Base-by-base conservation (phyloP, 2,329 filamentous ascomycete species). In the Exophiala sideris region DNA sequence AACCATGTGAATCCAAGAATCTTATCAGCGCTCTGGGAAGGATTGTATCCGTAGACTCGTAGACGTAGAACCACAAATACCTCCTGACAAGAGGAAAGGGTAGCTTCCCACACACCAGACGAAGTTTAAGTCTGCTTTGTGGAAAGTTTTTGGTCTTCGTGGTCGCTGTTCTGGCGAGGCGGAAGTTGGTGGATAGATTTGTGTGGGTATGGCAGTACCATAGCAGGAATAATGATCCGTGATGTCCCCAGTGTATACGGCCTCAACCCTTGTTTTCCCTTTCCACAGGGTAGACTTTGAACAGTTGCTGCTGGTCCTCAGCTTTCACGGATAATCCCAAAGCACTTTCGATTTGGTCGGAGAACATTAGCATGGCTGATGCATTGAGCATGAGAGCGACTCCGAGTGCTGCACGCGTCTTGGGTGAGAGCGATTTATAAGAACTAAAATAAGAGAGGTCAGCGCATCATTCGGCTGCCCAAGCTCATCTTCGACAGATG, bases 301-400 rank as follows among this genome's bases (percentile, higher is more conserved):
- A 48, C 14, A 56, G 42, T 45, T 54, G 50, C 34, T 53, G 35
- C 38, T 52, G 41, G 10, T 60, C 57, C 20, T 60, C 46, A 7
- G 52, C 36, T 14, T 52, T 52, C 6, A 60, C 38, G 16, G 59
- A 48, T 9, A 65, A 18, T 5, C 61, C 61, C 18, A 65, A 42
- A 11, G 56, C 52, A 12, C 47, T 56, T 53, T 65, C 63, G 24
- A 63, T 59, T 44, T 64, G 55, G 36, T 63, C 61, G 8, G 59
- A 61, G 45, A 64, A 62, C 10, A 58, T 18, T 9, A 65, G 52
- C 48, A 60, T 62, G 12, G 57, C 53, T 7, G 47, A 51, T 7
- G 63, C 63, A 34, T 64, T 64, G 11, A 54, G 40, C 54, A 65
- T 64, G 1, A 64, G 45, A 3, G 54, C 62, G 2, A 60, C 33